Base-by-base conservation (phyloP, 2,329 filamentous ascomycete genomes). In the Ambrosiella xylebori region DNA sequence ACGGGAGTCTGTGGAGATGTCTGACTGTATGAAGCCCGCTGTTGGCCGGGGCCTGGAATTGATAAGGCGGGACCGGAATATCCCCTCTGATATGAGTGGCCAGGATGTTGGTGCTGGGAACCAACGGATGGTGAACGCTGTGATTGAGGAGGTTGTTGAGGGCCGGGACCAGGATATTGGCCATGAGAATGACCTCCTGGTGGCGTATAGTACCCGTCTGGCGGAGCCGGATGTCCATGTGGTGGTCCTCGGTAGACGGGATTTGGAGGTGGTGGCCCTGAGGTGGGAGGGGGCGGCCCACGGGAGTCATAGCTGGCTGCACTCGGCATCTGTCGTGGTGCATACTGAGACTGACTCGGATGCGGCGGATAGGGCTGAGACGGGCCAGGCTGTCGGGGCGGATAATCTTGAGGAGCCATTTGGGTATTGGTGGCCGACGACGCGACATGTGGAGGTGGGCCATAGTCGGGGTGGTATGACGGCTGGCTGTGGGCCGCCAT, bases 401-500 rank as follows among this genome's bases (percentile, higher is more conserved):
- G 27, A 7, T 51, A 56, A 7, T 51, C 13, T 17, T 54, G 49
- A 19, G 57, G 53, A 15, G 53, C 56, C 2, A 51, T 37, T 37
- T 27, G 57, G 47, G 47, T 11, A 40, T 41, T 6, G 13, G 15
- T 7, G n/a, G 40, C 15, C 47, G 56, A 55, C 15, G 51, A 56
- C n/a, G 59, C 59, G n/a, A 35, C 52, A 12, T 54, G 35, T 17
- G n/a, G 27, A n/a, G 40, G 62, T 11, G 52, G 52, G 37, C 37
- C 52, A 19, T 40, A 44, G 64, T 66, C 27, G 64, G 64, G 56
- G 63, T 62, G 63, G 68, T 79, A 40, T 80, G 76, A 61, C 71
- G 73, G 41, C 71, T 68, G 39, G 70, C 64, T n/a, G 71, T 67
- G 49, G 72, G 71, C 50, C 70, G 68, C 13, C 76, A 76, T 4